Conservation (phyloP, 176 grass and related monocot species). For the Oryza glaberrima region DNA sequence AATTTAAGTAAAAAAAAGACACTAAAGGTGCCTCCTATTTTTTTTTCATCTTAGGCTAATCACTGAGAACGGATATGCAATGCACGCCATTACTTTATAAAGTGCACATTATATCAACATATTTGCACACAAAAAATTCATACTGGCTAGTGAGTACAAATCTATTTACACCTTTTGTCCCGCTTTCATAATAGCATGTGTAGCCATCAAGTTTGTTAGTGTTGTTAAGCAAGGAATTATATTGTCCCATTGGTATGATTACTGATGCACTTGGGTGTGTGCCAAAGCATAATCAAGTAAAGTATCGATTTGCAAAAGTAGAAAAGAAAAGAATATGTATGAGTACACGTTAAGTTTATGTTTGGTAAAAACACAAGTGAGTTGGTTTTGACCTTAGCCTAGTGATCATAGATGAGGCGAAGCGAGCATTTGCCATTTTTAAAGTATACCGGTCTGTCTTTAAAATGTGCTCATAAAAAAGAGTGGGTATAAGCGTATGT, state of each 20-base stretch:
- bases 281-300: constrained; percentile 15
- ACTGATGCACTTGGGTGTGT: not conserved
- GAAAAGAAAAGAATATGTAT: not conserved
- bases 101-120: not conserved
- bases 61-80: too few species aligned
- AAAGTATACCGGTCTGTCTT: too few species aligned
- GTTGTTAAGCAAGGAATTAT: constrained; percentile 42
- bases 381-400: not conserved
- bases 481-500: too few species aligned
- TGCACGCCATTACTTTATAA: not conserved
- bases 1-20: not conserved
- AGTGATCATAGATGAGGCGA: constrained; percentile 3
- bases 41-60: not conserved
- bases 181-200: not conserved
- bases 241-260: constrained; percentile 10
- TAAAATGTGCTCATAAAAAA: too few species aligned
- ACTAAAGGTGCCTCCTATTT: not conserved
- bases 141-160: not conserved
- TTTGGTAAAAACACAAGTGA: not conserved
- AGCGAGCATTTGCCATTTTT: too few species aligned
- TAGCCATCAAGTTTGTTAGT: constrained; percentile 35
- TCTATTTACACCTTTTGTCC: not conserved
- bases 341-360: constrained; percentile 2
- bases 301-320: not conserved
- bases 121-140: not conserved